Base-by-base conservation (phyloP, 306 rosid genomes). In the Inga oerstediana region DNA sequence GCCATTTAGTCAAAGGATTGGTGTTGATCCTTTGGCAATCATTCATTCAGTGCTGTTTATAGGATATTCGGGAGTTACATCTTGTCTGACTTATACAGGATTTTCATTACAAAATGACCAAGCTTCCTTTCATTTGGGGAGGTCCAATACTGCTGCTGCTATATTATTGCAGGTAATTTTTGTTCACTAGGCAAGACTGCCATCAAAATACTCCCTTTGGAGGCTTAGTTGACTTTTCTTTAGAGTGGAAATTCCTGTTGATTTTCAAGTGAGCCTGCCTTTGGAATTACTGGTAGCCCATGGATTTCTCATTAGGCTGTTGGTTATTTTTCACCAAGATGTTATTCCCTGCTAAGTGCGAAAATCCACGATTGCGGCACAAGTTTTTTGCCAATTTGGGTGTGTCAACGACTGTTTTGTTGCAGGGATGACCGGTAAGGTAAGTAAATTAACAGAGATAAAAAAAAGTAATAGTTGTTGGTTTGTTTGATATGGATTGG, bases 61-160 rank as follows among this genome's bases (percentile, higher is more conserved):
- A 77, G 83, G 85, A 70, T 75, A 78, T 77, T 76, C 52, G 72
- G 85, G 91, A 85, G 87, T 89, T 87, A 85, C 39, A 65, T 65
- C n/a, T 65, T 65, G 71, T 65, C 71, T 65, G 71, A 65, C 71
- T 64, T 64, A 64, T 30, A 64, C 70, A 64, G 71, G 71, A 34
- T 73, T 70, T 70, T 70, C 75, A 70, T 70, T 83, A 77, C 89
- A 62, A 88, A 74, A 83, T 71, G 87, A 81, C 85, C 84, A 83
- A 78, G 95, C 87, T 73, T 82, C 79, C 75, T 81, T 86, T 84
- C 87, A 81, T 69, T 39, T 70, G 16, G 82, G 92, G 90, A 86
- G 87, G 85, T 82, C 89, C 84, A 81, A 86, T 85, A 79, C 91
- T 80, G 92, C 93, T 32, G 95, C 90, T 51, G 90, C 83, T 77